Conservation (phyloP, 2,329 filamentous ascomycete species). For the Diaporthe caulivora region DNA sequence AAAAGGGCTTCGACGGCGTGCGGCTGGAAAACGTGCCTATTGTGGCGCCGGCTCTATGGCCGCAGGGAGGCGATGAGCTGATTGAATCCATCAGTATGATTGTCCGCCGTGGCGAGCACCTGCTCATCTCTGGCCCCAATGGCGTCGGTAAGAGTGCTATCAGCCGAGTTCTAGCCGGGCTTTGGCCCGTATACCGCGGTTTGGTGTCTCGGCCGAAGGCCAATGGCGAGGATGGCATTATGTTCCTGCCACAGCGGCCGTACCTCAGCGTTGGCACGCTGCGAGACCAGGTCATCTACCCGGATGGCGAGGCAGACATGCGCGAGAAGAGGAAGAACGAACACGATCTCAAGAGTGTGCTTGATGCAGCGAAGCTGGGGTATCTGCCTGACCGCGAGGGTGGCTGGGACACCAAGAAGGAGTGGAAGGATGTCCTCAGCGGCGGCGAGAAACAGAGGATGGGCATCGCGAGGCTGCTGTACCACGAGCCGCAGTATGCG, state of each 20-base stretch:
- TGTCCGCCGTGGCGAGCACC: constrained; percentile 89
- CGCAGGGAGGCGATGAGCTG: constrained; percentile 90
- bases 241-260: constrained; percentile 96
- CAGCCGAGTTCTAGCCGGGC: constrained; percentile 85
- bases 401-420: constrained; percentile 95
- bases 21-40: constrained; percentile 93
- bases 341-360: constrained; percentile 79
- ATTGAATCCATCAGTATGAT: constrained; percentile 90
- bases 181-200: constrained; percentile 97
- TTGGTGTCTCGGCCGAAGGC: constrained; percentile 88
- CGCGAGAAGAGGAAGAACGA: constrained; percentile 82
- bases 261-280: constrained; percentile 94
- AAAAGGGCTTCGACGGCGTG: constrained; percentile 95
- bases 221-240: constrained; percentile 89
- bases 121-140: constrained; percentile 94
- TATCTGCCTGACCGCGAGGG: constrained; percentile 94
- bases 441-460: constrained; percentile 98
- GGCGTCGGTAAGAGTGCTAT: constrained; percentile 95
- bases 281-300: constrained; percentile 97
- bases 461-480: constrained; percentile 88
- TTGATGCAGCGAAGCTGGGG: constrained; percentile 87
- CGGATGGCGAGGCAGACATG: constrained; percentile 96
- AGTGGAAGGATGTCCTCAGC: constrained; percentile 98
- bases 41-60: constrained; percentile 89
- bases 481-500: constrained; percentile 94